Conservation (phyloP, 306 rosid genomes). For the Begonia fuchsioides region DNA sequence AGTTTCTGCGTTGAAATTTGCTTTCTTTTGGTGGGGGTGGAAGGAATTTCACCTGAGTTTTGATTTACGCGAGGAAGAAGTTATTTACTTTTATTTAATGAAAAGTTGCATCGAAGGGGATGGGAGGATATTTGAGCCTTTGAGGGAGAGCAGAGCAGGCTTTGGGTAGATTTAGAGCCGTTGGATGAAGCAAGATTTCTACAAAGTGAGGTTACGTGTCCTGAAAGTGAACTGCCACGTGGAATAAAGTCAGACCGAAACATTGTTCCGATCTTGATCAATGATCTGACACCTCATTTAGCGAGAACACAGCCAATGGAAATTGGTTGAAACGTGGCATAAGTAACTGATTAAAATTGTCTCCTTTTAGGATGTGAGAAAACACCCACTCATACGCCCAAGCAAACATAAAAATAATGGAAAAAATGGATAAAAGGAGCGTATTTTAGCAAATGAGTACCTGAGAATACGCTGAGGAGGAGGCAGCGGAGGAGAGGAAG, state of each 20-base stretch:
- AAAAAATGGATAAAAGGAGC: no score
- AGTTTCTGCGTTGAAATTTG: conserved; percentile 35
- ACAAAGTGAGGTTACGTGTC: conserved; percentile 24
- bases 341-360: background rate
- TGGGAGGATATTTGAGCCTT: conserved; percentile 8
- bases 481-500: conserved; percentile 58
- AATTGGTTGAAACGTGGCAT: conserved; percentile 25
- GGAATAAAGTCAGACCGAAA: background rate
- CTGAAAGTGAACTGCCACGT: background rate
- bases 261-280: conserved; percentile 5
- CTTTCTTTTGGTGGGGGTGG: conserved; percentile 13
- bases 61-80: conserved; percentile 19
- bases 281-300: conserved; percentile 35
- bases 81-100: conserved; percentile 8
- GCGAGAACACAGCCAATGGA: conserved; percentile 4
- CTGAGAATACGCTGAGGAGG: conserved; percentile 44
- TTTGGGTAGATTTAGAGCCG: conserved; percentile 20
- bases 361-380: no score
- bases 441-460: background rate
- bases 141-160: conserved; percentile 22
- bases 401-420: no score
- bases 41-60: conserved; percentile 4
- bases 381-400: no score
- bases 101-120: conserved; percentile 4
- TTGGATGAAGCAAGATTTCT: conserved; percentile 28